phyloP scores from a whole-genome alignment of 305 asterid species.

The Fraxinus nigra region DNA sequence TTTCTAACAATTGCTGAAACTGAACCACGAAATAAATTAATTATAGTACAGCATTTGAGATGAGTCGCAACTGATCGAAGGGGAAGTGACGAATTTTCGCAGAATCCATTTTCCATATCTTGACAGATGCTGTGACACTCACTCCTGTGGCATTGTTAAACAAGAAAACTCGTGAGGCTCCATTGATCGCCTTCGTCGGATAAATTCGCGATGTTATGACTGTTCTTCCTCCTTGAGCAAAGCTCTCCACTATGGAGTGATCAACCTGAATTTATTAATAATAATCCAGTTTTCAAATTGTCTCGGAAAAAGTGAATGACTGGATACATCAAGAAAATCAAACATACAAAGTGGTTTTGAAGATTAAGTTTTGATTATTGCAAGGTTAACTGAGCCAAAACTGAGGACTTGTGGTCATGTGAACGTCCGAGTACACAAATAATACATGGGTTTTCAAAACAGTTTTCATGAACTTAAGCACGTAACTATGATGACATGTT shows the following conservation, averaged over 20 bases:
- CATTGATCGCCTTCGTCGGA: slow-evolving; percentile 67
- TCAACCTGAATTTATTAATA: slow-evolving; percentile 51
- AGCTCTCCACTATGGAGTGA: slow-evolving; percentile 92
- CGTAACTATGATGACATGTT: neutral
- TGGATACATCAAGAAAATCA: neutral
- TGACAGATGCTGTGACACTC: slow-evolving; percentile 59
- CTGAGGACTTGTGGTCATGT: no score
- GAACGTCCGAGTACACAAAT: neutral
- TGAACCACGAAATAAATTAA: neutral
- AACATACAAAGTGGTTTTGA: neutral
- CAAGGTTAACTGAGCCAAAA: neutral
- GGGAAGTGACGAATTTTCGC: slow-evolving; percentile 60
- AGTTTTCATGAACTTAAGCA: neutral
- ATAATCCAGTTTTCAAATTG: neutral
- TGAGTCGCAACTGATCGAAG: slow-evolving; percentile 23
- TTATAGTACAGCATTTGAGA: neutral
- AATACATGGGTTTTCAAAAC: neutral
- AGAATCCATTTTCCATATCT: slow-evolving; percentile 71
- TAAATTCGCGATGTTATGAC: slow-evolving; percentile 80
- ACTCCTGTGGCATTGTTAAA: slow-evolving; percentile 83
- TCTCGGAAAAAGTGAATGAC: neutral
- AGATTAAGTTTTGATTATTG: neutral
- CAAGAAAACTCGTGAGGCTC: slow-evolving; percentile 59
- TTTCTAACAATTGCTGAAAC: neutral
- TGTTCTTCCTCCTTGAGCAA: slow-evolving; percentile 82